Evolutionary conservation across 345 rosid genomes (phyloP), one percentile per base, ranked within the genome.

Genomic region (Acer yangbiense): DNA sequence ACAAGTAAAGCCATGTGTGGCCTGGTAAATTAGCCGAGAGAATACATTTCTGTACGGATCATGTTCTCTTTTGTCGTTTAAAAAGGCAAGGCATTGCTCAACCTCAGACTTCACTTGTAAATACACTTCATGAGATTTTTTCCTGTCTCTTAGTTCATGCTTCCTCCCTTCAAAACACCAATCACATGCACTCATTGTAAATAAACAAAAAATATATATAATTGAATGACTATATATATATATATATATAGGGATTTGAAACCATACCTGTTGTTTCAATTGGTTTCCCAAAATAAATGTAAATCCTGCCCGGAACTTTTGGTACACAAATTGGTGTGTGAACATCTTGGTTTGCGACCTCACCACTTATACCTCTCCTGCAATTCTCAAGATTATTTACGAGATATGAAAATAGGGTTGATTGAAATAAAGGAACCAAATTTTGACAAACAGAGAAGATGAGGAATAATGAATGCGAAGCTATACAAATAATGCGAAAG

Each of bases 11-110:
- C 91, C 90, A 70, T 89, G 78, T 9, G 73, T 43, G 35, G 83
- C 82, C 82, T 77, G 86, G 73, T 90, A 86, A 17, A 76, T 12
- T 20, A 83, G 75, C 41, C 95, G 82, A 25, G 90, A 65, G 58
- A 88, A 41, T 62, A 90, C 65, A 54, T 74, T 85, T 77, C 94
- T 83, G 63, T 89, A 91, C 16, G 95, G 94, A 83, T 91, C 93
- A 9, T 84, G 71, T 71, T 85, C 92, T 78, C 94, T 82, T 85
- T 83, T 91, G 76, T 84, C 82, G 74, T 86, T 85, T 79, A 89
- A 82, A 78, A 83, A 93, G 27, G 82, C 69, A 2, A 93, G 77
- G 86, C 88, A 84, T 18, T 80, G 80, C 84, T 91, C 92, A 2
- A 93, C 93, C 77, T 89, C 87, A 6, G 85, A 79, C 77, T 88